phyloP scores from a whole-genome alignment of 495 filamentous ascomycete species.

The Talaromyces wortmannii region DNA sequence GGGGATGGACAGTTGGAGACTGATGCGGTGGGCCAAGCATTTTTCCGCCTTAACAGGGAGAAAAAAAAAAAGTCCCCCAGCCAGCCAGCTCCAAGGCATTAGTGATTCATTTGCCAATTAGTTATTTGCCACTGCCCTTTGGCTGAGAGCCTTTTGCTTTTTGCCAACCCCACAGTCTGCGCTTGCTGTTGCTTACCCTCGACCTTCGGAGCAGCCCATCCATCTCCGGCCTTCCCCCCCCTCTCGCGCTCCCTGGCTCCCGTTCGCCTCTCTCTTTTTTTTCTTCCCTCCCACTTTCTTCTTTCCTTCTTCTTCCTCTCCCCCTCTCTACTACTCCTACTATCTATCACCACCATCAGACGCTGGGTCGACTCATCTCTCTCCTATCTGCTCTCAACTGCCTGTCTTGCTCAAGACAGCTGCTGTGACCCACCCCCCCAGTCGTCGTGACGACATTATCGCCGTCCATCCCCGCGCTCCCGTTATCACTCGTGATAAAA shows the following conservation, averaged over 20 bases:
- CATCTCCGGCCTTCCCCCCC: background rate
- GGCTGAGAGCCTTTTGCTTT: background rate
- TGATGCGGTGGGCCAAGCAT: background rate
- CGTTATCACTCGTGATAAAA: slow-evolving; percentile 2
- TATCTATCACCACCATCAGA: background rate
- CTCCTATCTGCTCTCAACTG: background rate
- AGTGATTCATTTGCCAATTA: background rate
- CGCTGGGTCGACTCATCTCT: slow-evolving; percentile 1
- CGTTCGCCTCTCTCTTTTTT: background rate
- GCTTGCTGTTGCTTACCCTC: background rate
- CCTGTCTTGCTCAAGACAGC: background rate
- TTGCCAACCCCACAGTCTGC: background rate
- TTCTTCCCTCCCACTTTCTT: background rate
- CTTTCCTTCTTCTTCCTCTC: background rate
- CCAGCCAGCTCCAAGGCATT: background rate
- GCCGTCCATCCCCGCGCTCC: slow-evolving; percentile 2
- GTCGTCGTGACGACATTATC: slow-evolving; percentile 7
- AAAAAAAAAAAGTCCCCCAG: background rate
- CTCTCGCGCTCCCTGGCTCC: background rate
- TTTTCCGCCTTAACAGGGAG: background rate
- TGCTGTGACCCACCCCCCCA: slow-evolving; percentile 2
- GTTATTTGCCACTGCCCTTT: background rate
- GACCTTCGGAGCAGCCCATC: background rate
- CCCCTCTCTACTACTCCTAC: background rate
- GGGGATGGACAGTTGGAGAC: background rate